A percentile compares a stretch with the other conserved stretches of the same genome.
phyloP scores from a whole-genome alignment of 257 asterid genomes.

The Cruciata laevipes region DNA sequence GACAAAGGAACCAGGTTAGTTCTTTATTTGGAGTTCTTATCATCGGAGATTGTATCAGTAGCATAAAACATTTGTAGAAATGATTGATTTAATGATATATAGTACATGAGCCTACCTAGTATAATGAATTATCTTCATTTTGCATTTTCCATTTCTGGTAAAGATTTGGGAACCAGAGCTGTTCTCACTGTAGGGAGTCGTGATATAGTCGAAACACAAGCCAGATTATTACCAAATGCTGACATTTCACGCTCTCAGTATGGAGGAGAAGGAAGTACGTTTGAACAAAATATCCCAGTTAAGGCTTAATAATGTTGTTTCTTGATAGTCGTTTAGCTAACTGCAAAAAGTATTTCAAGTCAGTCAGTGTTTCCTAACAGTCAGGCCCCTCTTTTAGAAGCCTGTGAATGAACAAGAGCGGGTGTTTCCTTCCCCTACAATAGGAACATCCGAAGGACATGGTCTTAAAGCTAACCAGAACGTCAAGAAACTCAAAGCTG shows the following conservation, averaged over 20 bases:
- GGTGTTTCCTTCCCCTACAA: slow-evolving; percentile 34
- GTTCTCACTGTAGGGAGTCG: slow-evolving; percentile 22
- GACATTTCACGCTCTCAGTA: slow-evolving; percentile 19
- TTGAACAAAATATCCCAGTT: slow-evolving; percentile 39
- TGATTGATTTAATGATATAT: background rate
- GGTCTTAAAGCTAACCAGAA: slow-evolving; percentile 20
- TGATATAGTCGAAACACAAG: slow-evolving; percentile 30
- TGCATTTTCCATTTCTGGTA: slow-evolving; percentile 21
- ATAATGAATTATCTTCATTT: slow-evolving; percentile 20
- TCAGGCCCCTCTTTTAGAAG: slow-evolving; percentile 55
- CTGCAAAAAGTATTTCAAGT: background rate
- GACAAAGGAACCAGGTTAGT: slow-evolving; percentile 51
- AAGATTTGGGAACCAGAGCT: slow-evolving; percentile 35
- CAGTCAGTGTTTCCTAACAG: slow-evolving; percentile 36
- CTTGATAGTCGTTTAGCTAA: slow-evolving; percentile 21
- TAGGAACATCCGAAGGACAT: slow-evolving; percentile 19
- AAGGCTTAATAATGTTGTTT: slow-evolving; percentile 39
- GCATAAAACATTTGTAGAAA: background rate
- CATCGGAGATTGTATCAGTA: background rate
- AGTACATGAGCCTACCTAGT: slow-evolving; percentile 13
- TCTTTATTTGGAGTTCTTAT: slow-evolving; percentile 1
- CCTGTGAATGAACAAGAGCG: slow-evolving; percentile 43
- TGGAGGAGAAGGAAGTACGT: slow-evolving; percentile 12
- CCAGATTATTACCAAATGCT: slow-evolving; percentile 26
- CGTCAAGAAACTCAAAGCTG: slow-evolving; percentile 22